These are phyloP conservation scores for Melastoma malabathricum DNA, from an alignment of 345 rosid genomes.

Conservation along the genomic window DNA sequence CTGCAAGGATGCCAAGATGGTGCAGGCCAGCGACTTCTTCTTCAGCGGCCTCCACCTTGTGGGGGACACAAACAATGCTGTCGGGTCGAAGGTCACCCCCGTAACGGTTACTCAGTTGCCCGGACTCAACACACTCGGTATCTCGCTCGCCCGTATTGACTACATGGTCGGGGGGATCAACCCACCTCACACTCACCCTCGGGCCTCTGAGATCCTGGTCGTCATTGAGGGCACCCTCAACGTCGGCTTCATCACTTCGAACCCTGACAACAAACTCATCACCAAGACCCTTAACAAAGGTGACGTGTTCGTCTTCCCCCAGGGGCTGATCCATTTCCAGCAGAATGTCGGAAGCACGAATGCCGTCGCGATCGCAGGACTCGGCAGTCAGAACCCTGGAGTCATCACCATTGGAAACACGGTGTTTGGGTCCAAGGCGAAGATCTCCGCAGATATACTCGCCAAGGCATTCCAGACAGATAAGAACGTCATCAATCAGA, in stretches of 20 bases:
- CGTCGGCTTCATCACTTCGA: conserved; percentile 13
- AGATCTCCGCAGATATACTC: conserved; percentile 9
- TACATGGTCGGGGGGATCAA: conserved; percentile 4
- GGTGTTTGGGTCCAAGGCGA: conserved; percentile 10
- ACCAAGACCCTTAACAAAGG: conserved; percentile 9
- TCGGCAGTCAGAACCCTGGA: conserved; percentile 16
- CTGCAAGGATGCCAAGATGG: conserved; percentile 6
- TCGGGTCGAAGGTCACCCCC: conserved; percentile 11
- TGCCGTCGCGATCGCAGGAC: conserved; percentile 6
- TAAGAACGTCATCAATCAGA: conserved; percentile 4
- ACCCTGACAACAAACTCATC: conserved; percentile 10
- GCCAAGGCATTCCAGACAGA: conserved; percentile 15
- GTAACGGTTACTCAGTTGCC: conserved; percentile 4
- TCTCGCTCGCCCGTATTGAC: conserved; percentile 7
- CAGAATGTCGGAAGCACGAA: conserved; percentile 6
- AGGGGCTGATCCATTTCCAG: conserved; percentile 15
- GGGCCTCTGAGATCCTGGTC: conserved; percentile 7
- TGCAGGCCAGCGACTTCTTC: conserved; percentile 5
- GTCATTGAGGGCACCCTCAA: conserved; percentile 9
- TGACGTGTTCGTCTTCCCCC: conserved; percentile 15
- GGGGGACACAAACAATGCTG: conserved; percentile 3
- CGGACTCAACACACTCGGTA: conserved; percentile 10
- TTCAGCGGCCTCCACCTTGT: conserved; percentile 9
- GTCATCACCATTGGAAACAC: conserved; percentile 7
- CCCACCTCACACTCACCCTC: conserved; percentile 5